These are phyloP conservation scores for Danielia oregonensis DNA, from an alignment of 805 yeast genomes.

Conservation along the genomic window DNA sequence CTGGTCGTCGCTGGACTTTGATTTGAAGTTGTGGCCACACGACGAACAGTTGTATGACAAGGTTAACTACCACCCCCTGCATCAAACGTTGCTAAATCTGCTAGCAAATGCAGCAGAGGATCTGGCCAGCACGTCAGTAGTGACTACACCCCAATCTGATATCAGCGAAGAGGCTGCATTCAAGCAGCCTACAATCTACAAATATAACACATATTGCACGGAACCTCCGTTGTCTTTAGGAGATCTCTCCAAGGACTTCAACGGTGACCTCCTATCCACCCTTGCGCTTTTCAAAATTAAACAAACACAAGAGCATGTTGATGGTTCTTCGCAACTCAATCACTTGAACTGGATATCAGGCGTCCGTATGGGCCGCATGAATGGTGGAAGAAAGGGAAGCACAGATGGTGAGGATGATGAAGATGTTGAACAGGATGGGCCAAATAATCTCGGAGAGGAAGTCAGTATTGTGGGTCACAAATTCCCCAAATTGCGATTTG, in stretches of 20 bases:
- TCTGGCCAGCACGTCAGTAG: constrained; percentile 1
- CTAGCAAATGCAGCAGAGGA: constrained; percentile 2
- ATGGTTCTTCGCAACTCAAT: constrained; percentile 43
- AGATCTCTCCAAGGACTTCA: constrained; percentile 28
- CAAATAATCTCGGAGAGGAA: constrained; percentile 83
- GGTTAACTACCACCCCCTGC: constrained; percentile 37
- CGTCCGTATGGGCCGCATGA: constrained; percentile 65
- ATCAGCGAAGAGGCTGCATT: constrained; percentile 6
- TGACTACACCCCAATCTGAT: constrained; percentile 7
- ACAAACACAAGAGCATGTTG: constrained; percentile 34
- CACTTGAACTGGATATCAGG: constrained; percentile 94
- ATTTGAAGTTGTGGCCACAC: constrained; percentile 75
- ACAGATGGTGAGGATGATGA: constrained; percentile 13
- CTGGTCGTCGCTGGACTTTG: constrained; percentile 84
- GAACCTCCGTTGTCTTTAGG: constrained; percentile 36
- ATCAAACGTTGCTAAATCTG: constrained; percentile 20
- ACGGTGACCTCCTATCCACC: constrained; percentile 35
- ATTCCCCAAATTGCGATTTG: constrained; percentile 83
- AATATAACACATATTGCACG: constrained; percentile 30
- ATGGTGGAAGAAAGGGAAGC: constrained; percentile 30
- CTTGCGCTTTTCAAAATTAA: constrained; percentile 33
- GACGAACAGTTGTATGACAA: constrained; percentile 32
- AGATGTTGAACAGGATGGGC: constrained; percentile 30
- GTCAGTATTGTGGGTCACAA: constrained; percentile 83
- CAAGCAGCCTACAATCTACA: constrained; percentile 6